Base-by-base conservation (phyloP, 345 rosid genomes). In the Hibiscus tridactylites region DNA sequence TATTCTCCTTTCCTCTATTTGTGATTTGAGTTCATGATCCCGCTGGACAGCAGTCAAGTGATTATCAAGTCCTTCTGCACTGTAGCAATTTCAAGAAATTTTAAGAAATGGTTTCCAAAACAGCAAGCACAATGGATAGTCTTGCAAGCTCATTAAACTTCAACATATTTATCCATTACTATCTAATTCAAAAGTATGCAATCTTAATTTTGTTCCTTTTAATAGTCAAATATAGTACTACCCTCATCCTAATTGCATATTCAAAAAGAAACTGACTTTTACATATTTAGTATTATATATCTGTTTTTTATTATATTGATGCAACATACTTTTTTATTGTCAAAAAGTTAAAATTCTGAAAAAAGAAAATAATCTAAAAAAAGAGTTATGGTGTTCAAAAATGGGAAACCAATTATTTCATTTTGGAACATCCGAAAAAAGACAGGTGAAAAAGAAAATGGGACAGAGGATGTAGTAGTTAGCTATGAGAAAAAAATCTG, bases 51-150 rank as follows among this genome's bases (percentile, higher is more conserved):
- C 88, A 66, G 97, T 90, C 76, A 95, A 82, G 81, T 95, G 97
- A 76, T 84, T 79, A 80, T 92, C 99, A 66, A 95, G 92, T 74
- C 92, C 97, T 83, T 95, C 97, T 74, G 97, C 97, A 76, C 99
- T 92, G 71, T 11, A 84, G 71, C 60, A 69, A 28, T 37, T 77
- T 61, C 47, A 71, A 53, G 56, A 73, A 65, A 65, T 68, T 21
- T 75, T 73, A 67, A 70, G 66, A 65, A 39, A 33, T 46, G 19
- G n/a, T n/a, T 33, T 68, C 70, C 73, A 68, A 44, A 46, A 62
- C 29, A 46, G 12, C 8, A 66, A 66, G 21, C 70, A 46, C 21
- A 15, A 66, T 15, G 5, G 3, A 2, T 66, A 31, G 16, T 66
- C 17, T 15, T 47, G 13, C 3, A 47, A 24, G 37, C 66, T 3